phyloP scores from a whole-genome alignment of 495 filamentous ascomycete species.

The Pyrenula aspistea region DNA sequence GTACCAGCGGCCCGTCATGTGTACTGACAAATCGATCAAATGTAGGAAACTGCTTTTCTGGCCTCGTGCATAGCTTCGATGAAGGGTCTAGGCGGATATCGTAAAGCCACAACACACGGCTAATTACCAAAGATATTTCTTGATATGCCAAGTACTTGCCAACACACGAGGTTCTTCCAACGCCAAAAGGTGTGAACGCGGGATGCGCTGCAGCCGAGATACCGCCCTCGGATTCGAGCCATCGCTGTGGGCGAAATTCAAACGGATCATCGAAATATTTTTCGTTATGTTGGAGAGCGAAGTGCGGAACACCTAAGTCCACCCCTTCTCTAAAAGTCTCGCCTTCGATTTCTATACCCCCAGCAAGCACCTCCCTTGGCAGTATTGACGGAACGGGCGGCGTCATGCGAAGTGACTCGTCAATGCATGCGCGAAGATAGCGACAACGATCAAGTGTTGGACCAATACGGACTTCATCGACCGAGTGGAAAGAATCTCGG shows the following conservation, averaged over 20 bases:
- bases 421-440: slow-evolving; percentile 49
- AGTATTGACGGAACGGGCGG: slow-evolving; percentile 51
- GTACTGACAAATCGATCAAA: too few species aligned
- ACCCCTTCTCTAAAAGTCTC: slow-evolving; percentile 38
- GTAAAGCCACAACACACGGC: background rate
- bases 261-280: slow-evolving; percentile 41
- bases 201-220: background rate
- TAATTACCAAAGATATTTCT: background rate
- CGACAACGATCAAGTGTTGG: slow-evolving; percentile 30
- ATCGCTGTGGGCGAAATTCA: slow-evolving; percentile 40
- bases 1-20: too few species aligned
- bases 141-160: background rate
- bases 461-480: slow-evolving; percentile 43
- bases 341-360: slow-evolving; percentile 46
- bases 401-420: slow-evolving; percentile 60
- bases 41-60: too few species aligned
- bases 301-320: slow-evolving; percentile 41
- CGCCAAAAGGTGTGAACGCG: background rate
- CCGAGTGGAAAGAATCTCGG: slow-evolving; percentile 33
- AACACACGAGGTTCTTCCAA: background rate
- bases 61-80: too few species aligned
- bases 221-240: slow-evolving; percentile 19
- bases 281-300: slow-evolving; percentile 43
- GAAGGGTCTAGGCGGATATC: background rate
- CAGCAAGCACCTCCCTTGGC: slow-evolving; percentile 48